These are phyloP conservation scores for Xanthoconium separans DNA, from an alignment of 1,284 basidiomycete genomes.

Conservation along the genomic window DNA sequence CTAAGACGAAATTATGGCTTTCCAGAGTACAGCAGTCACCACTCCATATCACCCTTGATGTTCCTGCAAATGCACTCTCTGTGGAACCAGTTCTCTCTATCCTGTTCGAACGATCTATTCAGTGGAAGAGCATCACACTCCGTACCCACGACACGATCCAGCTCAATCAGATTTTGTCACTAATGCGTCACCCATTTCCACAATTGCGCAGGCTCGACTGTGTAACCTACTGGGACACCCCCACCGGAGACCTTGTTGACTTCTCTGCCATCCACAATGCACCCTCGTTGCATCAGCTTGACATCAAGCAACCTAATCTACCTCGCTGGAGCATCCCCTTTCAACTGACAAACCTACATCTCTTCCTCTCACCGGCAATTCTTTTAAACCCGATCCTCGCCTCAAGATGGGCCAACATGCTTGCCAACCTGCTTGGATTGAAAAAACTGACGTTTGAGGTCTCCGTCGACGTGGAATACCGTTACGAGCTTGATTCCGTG, in stretches of 20 bases:
- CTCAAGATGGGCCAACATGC: constrained; percentile 31
- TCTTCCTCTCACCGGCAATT: constrained; percentile 16
- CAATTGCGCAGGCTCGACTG: constrained; percentile 28
- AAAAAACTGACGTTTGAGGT: constrained; percentile 42
- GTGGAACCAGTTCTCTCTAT: constrained; percentile 38
- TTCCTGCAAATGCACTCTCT: constrained; percentile 33
- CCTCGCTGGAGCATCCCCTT: constrained; percentile 25
- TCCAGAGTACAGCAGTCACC: constrained; percentile 41
- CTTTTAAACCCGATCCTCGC: constrained; percentile 14
- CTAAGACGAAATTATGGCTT: constrained; percentile 51
- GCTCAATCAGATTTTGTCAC: constrained; percentile 40
- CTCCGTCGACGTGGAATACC: constrained; percentile 35
- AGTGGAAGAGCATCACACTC: constrained; percentile 47
- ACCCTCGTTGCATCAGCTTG: constrained; percentile 19
- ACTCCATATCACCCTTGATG: constrained; percentile 45
- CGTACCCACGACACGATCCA: constrained; percentile 38
- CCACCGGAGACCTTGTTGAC: constrained; percentile 17
- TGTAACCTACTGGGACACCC: constrained; percentile 19
- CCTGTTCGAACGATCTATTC: constrained; percentile 38
- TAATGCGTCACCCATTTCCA: constrained; percentile 34
- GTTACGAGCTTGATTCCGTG: constrained; percentile 34
- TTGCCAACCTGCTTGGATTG: constrained; percentile 37
- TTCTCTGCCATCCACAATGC: constrained; percentile 25
- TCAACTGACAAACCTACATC: constrained; percentile 19
- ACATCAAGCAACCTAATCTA: constrained; percentile 24